Base-by-base conservation (phyloP, 192 early-diverging fungal genomes). In the Chytriomyces sp. region DNA sequence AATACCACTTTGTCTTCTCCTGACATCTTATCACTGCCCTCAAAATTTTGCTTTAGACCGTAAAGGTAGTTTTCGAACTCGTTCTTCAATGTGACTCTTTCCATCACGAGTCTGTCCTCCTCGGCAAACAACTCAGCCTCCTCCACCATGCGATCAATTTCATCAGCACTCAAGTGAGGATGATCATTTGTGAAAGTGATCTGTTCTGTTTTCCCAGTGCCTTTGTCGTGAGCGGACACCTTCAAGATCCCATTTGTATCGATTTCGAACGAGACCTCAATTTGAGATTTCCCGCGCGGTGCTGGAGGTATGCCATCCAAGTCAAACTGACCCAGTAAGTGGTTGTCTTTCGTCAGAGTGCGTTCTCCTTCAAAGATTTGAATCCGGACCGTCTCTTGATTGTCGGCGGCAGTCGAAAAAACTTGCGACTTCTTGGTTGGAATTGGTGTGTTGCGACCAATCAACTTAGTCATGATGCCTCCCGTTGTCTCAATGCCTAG, bases 361-460 rank as follows among this genome's bases (percentile, higher is more conserved):
- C 95, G 92, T 84, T 97, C 95, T 71, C 95, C 95, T 86, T 97
- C 96, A 75, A 87, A 98, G 53, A 96, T 93, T 84, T 94, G 93
- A 70, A 98, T 96, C 58, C 91, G 86, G 68, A 98, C 96, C 68
- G 92, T 91, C 70, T 93, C 93, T 83, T 98, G 96, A 87, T 96
- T 98, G 85, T 98, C 96, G 78, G 86, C 85, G 84, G 91, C 93
- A 65, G 96, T 98, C 54, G 96, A 98, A 87, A 96, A 98, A 75
- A 88, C 88, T 84, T 98, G 91, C 44, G 92, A 92, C 89, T 95
- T 95, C 84, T 94, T 95, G 81, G 91, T 91, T 34, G 96, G 94
- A 55, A 96, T 88, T 41, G 90, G 92, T 54, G 93, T 93, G 89
- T 95, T 96, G 71, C 94, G 92, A 84, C 87, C 86, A 86, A 98